A percentile compares a stretch with the other conserved stretches of the same genome.
phyloP scores from a whole-genome alignment of 2,329 filamentous ascomycete genomes.

The Blastomyces percursus region DNA sequence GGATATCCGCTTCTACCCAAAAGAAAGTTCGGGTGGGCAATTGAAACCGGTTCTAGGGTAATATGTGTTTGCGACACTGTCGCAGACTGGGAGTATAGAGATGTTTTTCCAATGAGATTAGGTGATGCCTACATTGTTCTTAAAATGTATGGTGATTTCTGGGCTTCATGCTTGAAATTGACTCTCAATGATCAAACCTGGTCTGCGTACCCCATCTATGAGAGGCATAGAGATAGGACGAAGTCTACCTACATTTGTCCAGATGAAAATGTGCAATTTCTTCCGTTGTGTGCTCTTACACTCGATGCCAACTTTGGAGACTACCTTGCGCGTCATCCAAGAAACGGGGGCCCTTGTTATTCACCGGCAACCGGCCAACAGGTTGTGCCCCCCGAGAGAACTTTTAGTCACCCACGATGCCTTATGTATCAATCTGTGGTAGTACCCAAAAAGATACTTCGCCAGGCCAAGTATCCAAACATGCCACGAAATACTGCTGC shows the following conservation, averaged over 20 bases:
- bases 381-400: background rate
- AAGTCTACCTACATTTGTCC: background rate
- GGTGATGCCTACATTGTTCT: constrained; percentile 25
- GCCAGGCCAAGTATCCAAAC: background rate
- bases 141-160: constrained; percentile 25
- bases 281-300: constrained; percentile 26
- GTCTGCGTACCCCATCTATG: constrained; percentile 2
- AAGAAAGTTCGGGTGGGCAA: constrained; percentile 4
- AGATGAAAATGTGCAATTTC: constrained; percentile 17
- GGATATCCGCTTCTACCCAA: background rate
- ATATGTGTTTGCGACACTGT: constrained; percentile 9
- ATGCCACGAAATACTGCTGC: background rate
- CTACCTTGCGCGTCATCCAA: constrained; percentile 2
- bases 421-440: background rate
- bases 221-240: constrained; percentile 2
- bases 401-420: background rate
- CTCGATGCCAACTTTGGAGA: constrained; percentile 22
- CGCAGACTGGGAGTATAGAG: constrained; percentile 12
- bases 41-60: constrained; percentile 8
- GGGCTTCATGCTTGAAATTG: constrained; percentile 24
- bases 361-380: constrained; percentile 2
- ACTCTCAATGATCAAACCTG: constrained; percentile 14
- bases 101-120: constrained; percentile 21
- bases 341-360: background rate
- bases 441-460: background rate